Conservation (phyloP, 371 early-diverging fungal species). For the Apophysomyces elegans region DNA sequence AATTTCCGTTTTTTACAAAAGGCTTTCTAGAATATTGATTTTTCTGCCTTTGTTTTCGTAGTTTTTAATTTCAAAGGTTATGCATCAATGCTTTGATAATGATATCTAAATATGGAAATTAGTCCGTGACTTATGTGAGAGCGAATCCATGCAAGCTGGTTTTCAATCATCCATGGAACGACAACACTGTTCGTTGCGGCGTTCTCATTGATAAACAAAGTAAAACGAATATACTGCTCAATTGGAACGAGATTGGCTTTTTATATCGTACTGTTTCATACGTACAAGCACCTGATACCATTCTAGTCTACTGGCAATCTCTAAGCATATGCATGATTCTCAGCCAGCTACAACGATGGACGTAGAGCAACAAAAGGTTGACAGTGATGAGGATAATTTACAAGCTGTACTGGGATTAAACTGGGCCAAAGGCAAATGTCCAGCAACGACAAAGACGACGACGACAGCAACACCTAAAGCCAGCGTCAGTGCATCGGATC, state of each 20-base stretch:
- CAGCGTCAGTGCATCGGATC: conserved; percentile 16
- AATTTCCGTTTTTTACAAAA: no score
- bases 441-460: conserved; percentile 12
- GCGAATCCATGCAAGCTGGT: neutral
- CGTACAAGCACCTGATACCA: neutral
- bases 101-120: neutral
- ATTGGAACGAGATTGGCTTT: neutral
- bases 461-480: conserved; percentile 3
- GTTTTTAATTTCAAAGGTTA: no score
- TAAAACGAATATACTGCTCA: neutral
- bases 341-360: neutral
- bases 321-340: neutral
- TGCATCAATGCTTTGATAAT: no score
- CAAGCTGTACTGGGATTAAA: neutral
- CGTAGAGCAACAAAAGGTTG: neutral
- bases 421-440: neutral
- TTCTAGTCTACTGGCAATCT: neutral
- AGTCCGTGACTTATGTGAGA: neutral
- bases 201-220: neutral
- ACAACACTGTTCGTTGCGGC: neutral
- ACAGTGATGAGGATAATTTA: neutral
- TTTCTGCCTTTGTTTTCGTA: no score
- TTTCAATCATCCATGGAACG: neutral
- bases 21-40: no score
- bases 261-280: neutral